A percentile compares a stretch with the other conserved stretches of the same genome.
Evolutionary conservation across 305 asterid genomes (phyloP).

Genomic region (Andrographis paniculata): DNA sequence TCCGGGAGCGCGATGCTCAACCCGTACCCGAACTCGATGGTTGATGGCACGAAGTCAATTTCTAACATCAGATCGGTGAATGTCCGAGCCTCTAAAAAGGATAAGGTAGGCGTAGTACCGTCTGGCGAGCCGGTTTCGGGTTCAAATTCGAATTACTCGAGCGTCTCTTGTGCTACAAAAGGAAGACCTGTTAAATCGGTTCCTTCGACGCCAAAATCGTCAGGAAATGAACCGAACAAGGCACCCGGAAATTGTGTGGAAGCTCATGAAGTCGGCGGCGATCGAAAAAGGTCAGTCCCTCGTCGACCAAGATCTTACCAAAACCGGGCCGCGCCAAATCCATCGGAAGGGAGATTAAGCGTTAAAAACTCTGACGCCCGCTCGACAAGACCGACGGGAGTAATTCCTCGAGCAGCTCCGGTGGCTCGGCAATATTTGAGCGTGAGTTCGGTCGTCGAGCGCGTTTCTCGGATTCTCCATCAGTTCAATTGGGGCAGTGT

Average conservation of each 20-base stretch:
- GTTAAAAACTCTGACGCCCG: conserved; percentile 26
- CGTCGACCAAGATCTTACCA: conserved; percentile 42
- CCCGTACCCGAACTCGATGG: conserved; percentile 33
- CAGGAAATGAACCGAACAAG: conserved; percentile 23
- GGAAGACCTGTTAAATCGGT: conserved; percentile 30
- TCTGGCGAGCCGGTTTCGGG: conserved; percentile 23
- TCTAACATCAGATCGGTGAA: conserved; percentile 36
- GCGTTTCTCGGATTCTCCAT: conserved; percentile 45
- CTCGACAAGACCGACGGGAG: conserved; percentile 33
- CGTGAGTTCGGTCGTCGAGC: conserved; percentile 41
- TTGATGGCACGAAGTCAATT: conserved; percentile 38
- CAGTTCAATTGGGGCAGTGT: conserved; percentile 68
- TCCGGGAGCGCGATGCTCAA: conserved; percentile 38
- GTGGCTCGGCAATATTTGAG: conserved; percentile 30
- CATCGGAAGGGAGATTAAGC: conserved; percentile 29
- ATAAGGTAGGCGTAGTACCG: conserved; percentile 30
- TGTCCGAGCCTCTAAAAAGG: conserved; percentile 34
- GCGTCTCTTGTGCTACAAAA: conserved; percentile 20
- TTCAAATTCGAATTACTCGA: conserved; percentile 22
- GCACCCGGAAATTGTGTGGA: conserved; percentile 24
- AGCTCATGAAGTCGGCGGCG: conserved; percentile 22
- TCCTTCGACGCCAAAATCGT: conserved; percentile 28
- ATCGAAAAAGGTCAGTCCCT: conserved; percentile 35
- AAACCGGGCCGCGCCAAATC: conserved; percentile 28
- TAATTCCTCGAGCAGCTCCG: conserved; percentile 26